These are phyloP conservation scores for Tuber indicum DNA, from an alignment of 495 filamentous ascomycete species.

Conservation along the genomic window DNA sequence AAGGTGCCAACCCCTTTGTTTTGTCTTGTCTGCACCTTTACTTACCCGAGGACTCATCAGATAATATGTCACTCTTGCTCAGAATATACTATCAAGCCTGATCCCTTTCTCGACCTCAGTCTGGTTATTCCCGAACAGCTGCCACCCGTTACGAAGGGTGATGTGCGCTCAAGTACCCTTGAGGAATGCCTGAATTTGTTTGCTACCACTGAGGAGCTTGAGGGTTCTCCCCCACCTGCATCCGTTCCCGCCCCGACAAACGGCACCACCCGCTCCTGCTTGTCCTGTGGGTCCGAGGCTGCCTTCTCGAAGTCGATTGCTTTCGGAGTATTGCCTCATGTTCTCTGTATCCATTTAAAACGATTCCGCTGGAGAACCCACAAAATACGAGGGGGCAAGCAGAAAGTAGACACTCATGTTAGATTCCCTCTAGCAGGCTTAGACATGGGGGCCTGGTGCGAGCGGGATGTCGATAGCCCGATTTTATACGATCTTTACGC, in stretches of 20 bases:
- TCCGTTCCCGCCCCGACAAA: constrained; percentile 26
- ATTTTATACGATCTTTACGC: constrained; percentile 36
- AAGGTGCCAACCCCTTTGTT: constrained; percentile 26
- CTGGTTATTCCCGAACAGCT: constrained; percentile 34
- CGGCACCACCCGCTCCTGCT: constrained; percentile 29
- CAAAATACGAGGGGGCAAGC: constrained; percentile 29
- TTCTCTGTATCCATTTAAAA: constrained; percentile 39
- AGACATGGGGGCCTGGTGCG: constrained; percentile 34
- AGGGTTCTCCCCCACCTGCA: constrained; percentile 30
- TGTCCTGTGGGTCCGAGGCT: constrained; percentile 36
- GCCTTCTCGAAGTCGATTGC: constrained; percentile 38
- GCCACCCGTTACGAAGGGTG: not conserved
- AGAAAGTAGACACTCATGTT: constrained; percentile 38
- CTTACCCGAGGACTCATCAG: not conserved
- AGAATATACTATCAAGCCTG: constrained; percentile 38
- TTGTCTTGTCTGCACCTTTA: constrained; percentile 5
- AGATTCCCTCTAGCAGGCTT: constrained; percentile 36
- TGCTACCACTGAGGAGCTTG: constrained; percentile 37
- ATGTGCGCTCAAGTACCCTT: constrained; percentile 19
- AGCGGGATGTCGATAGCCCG: constrained; percentile 14
- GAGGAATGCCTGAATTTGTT: constrained; percentile 40
- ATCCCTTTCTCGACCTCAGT: constrained; percentile 36
- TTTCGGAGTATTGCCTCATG: constrained; percentile 33
- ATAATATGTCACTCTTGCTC: constrained; percentile 35
- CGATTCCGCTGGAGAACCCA: constrained; percentile 36